phyloP scores from a whole-genome alignment of 164 flowering plant species.

The Sedum album region DNA sequence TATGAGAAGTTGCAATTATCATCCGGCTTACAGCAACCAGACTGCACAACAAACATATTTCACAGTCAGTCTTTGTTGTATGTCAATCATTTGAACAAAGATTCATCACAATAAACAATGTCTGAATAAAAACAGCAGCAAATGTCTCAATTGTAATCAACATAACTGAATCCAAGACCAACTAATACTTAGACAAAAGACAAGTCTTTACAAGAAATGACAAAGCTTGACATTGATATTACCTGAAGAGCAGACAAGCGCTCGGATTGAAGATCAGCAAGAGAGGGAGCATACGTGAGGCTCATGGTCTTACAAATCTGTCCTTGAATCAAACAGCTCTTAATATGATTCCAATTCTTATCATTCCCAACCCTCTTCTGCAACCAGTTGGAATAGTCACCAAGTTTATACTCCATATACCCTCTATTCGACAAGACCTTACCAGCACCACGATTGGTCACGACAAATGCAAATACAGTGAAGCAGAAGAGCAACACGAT shows the following conservation, averaged over 20 bases:
- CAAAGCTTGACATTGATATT: background rate
- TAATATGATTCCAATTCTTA: conserved; percentile 40
- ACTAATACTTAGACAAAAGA: too few species aligned
- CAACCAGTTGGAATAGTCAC: conserved; percentile 47
- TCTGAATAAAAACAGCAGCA: background rate
- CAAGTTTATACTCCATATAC: conserved; percentile 44
- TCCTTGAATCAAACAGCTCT: conserved; percentile 33
- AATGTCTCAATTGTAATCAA: too few species aligned
- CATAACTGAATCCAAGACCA: too few species aligned
- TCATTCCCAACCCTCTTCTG: conserved; percentile 30
- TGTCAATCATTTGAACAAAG: background rate
- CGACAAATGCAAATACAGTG: conserved; percentile 43
- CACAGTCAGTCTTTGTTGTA: background rate
- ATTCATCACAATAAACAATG: background rate
- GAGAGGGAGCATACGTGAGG: conserved; percentile 1
- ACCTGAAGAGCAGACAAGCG: conserved; percentile 54
- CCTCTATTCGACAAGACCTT: conserved; percentile 24
- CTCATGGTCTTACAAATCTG: conserved; percentile 25
- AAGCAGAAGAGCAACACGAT: conserved; percentile 28
- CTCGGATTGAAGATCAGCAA: conserved; percentile 21
- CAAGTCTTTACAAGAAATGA: background rate
- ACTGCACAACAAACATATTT: conserved; percentile 16
- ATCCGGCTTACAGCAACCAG: conserved; percentile 38
- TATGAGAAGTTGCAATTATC: conserved; percentile 14
- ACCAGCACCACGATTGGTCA: conserved; percentile 47